phyloP scores from a whole-genome alignment of 257 asterid genomes.

The Echium plantagineum region DNA sequence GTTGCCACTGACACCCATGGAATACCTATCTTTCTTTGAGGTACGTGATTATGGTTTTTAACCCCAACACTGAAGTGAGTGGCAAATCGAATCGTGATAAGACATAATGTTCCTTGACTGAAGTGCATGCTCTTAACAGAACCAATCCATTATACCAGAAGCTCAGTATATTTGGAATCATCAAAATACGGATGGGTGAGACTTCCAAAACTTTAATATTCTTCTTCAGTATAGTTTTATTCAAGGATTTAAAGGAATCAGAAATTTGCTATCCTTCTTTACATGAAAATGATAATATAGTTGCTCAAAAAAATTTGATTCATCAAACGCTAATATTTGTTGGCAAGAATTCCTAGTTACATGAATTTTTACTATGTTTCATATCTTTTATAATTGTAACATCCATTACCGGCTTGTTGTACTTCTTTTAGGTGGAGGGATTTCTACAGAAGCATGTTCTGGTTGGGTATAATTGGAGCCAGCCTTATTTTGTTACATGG shows the following conservation, averaged over 20 bases:
- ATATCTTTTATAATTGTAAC: background rate
- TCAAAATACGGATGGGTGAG: constrained; percentile 70
- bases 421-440: constrained; percentile 67
- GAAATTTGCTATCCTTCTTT: background rate
- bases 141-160: constrained; percentile 50
- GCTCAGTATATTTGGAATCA: constrained; percentile 70
- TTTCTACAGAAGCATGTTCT: constrained; percentile 75
- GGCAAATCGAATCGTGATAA: background rate
- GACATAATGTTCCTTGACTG: constrained; percentile 9
- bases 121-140: constrained; percentile 34
- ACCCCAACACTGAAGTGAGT: background rate
- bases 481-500: constrained; percentile 47
- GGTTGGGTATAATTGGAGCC: constrained; percentile 62
- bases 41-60: constrained; percentile 20
- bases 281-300: background rate
- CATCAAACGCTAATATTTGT: background rate
- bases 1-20: constrained; percentile 62
- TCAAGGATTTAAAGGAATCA: background rate
- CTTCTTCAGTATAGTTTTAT: background rate
- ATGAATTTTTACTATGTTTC: no score
- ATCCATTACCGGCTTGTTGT: constrained; percentile 1
- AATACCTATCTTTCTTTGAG: constrained; percentile 70
- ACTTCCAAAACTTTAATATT: background rate
- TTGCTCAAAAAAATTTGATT: background rate
- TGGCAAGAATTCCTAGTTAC: background rate